phyloP scores from a whole-genome alignment of 192 early-diverging fungal genomes.

The Diversispora epigaea region DNA sequence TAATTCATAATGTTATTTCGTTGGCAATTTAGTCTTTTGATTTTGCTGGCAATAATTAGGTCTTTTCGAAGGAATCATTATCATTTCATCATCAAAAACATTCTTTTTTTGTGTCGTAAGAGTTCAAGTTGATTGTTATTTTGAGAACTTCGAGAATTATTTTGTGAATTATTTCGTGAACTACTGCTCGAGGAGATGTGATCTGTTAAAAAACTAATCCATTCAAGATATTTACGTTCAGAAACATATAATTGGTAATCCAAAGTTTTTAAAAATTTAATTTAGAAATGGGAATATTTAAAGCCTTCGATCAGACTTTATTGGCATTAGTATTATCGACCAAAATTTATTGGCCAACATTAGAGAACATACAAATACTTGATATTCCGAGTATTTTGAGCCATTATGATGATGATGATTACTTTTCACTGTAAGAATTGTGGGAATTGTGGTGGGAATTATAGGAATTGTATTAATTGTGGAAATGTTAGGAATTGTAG shows the following conservation, averaged over 20 bases:
- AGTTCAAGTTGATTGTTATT: neutral
- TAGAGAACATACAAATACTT: slow-evolving; percentile 80
- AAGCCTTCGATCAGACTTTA: slow-evolving; percentile 84
- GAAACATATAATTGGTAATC: slow-evolving; percentile 72
- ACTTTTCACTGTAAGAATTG: no score
- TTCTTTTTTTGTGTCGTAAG: slow-evolving; percentile 11
- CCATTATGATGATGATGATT: slow-evolving; percentile 43
- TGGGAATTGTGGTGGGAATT: no score
- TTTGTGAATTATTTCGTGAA: neutral
- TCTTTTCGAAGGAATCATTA: slow-evolving; percentile 21
- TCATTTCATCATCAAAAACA: slow-evolving; percentile 25
- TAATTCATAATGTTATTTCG: no score
- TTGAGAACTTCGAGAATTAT: neutral
- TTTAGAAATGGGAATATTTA: slow-evolving; percentile 73
- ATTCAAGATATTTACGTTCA: slow-evolving; percentile 66
- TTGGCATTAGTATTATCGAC: slow-evolving; percentile 91
- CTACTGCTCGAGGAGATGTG: neutral
- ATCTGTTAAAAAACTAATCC: slow-evolving; percentile 41
- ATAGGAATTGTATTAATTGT: no score
- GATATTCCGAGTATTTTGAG: slow-evolving; percentile 72
- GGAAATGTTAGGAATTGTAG: no score
- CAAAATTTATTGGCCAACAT: slow-evolving; percentile 85
- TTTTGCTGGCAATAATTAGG: neutral
- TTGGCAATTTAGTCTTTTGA: neutral
- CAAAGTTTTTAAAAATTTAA: slow-evolving; percentile 78